phyloP scores from a whole-genome alignment of 805 yeast species.

The Tetrapisispora arboricola region DNA sequence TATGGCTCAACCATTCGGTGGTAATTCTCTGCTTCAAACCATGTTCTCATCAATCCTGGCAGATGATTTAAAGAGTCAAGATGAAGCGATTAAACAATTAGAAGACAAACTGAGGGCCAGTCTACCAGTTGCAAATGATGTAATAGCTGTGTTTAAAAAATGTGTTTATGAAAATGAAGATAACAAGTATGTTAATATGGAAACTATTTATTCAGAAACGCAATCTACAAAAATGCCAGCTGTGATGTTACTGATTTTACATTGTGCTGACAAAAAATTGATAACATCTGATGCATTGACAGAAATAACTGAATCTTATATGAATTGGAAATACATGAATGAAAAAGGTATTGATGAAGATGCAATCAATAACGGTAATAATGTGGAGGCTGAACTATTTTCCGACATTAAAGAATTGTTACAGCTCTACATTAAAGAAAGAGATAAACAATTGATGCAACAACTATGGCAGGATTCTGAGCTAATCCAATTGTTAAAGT shows the following conservation, averaged over 20 bases:
- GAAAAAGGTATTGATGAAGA: constrained; percentile 1
- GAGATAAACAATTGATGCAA: constrained; percentile 66
- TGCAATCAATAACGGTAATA: constrained; percentile 3
- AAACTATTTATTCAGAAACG: constrained; percentile 25
- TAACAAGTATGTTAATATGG: neutral
- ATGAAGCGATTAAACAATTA: constrained; percentile 40
- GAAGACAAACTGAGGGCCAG: constrained; percentile 29
- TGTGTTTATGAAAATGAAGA: constrained; percentile 22
- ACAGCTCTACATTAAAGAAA: constrained; percentile 51
- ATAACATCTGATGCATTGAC: constrained; percentile 16
- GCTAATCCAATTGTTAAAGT: constrained; percentile 62
- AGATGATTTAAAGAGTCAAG: constrained; percentile 63
- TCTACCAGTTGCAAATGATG: constrained; percentile 12
- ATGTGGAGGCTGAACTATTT: constrained; percentile 34
- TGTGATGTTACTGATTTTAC: constrained; percentile 18
- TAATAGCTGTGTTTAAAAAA: constrained; percentile 25
- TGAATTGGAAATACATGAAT: constrained; percentile 18
- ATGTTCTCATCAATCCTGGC: constrained; percentile 62
- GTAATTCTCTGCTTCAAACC: constrained; percentile 58
- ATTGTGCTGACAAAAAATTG: constrained; percentile 12
- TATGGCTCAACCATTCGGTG: constrained; percentile 68
- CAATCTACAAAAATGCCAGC: constrained; percentile 22
- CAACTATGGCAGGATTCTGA: constrained; percentile 82
- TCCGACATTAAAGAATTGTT: constrained; percentile 50
- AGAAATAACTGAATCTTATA: constrained; percentile 25